These are phyloP conservation scores for Pseudocohnilembus persalinus DNA, from an alignment of 169 alveolate genomes.

Conservation along the genomic window DNA sequence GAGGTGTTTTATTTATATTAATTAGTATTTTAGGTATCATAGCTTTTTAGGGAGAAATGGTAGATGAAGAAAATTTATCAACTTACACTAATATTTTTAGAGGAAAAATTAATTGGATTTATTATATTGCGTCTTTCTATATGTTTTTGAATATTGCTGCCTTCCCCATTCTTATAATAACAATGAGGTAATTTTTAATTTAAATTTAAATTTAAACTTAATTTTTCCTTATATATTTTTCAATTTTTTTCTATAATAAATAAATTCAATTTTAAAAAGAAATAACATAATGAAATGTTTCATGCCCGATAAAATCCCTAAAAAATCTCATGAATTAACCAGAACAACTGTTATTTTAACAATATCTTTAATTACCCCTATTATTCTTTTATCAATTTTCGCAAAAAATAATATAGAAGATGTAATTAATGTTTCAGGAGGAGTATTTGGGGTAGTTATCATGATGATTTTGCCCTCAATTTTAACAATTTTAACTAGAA, in stretches of 20 bases:
- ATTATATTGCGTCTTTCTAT: constrained; percentile 39
- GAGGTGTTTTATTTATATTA: neutral
- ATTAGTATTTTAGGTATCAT: neutral
- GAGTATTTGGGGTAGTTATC: constrained; percentile 12
- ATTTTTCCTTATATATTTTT: too few relatives aligned
- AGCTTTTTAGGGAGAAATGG: constrained; percentile 12
- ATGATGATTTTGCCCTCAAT: constrained; percentile 14
- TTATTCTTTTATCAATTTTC: neutral
- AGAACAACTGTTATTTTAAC: constrained; percentile 1
- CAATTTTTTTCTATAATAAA: too few relatives aligned
- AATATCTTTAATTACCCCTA: neutral
- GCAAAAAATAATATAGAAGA: constrained; percentile 7
- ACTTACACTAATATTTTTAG: neutral
- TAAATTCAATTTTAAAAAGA: neutral
- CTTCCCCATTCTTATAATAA: constrained; percentile 40
- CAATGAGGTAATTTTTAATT: neutral
- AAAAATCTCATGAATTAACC: neutral
- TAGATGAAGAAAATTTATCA: neutral
- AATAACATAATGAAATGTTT: constrained; percentile 23
- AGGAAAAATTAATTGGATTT: constrained; percentile 23
- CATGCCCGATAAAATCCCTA: neutral
- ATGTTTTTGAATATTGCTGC: constrained; percentile 50
- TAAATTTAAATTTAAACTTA: too few relatives aligned
- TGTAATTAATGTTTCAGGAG: constrained; percentile 1
- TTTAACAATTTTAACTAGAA: constrained; percentile 15